Evolutionary conservation across 202 grass and related monocot genomes (phyloP).

Genomic region (Carex arenaria): DNA sequence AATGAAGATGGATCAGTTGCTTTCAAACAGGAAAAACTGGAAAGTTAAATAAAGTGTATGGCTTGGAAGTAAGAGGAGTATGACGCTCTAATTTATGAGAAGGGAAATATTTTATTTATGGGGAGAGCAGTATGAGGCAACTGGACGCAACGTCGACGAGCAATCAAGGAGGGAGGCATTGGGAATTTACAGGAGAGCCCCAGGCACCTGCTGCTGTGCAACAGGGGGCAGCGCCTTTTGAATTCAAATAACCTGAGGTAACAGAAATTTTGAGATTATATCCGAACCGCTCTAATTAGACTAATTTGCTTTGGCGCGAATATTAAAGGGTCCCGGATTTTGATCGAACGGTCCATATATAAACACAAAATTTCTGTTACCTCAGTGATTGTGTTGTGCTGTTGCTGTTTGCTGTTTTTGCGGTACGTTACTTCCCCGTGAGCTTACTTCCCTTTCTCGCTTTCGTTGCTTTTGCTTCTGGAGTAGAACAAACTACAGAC

Average conservation of each 20-base stretch:
- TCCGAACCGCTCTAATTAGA: too few species aligned
- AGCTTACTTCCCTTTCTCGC: neutral
- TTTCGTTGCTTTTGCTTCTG: neutral
- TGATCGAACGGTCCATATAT: too few species aligned
- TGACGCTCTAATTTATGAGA: neutral
- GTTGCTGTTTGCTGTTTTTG: constrained; percentile 9
- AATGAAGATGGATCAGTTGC: neutral
- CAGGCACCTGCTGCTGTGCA: neutral
- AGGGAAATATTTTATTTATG: neutral
- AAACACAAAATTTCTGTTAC: too few species aligned
- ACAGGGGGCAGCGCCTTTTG: neutral
- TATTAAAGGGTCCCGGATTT: too few species aligned
- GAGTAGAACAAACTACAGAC: too few species aligned
- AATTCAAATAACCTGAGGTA: too few species aligned
- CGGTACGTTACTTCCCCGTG: neutral
- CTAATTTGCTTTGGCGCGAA: too few species aligned
- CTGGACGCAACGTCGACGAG: neutral
- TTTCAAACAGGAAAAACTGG: neutral
- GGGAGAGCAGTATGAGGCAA: neutral
- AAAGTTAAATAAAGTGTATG: neutral
- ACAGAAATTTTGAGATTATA: too few species aligned
- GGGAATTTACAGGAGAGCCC: constrained; percentile 3
- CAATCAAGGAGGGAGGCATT: neutral
- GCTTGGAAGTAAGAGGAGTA: neutral
- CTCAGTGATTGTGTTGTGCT: too few species aligned